Evolutionary conservation across 208 protist species (phyloP), one percentile per base, ranked within the genome.

Genomic region (Leishmania amazonensis): DNA sequence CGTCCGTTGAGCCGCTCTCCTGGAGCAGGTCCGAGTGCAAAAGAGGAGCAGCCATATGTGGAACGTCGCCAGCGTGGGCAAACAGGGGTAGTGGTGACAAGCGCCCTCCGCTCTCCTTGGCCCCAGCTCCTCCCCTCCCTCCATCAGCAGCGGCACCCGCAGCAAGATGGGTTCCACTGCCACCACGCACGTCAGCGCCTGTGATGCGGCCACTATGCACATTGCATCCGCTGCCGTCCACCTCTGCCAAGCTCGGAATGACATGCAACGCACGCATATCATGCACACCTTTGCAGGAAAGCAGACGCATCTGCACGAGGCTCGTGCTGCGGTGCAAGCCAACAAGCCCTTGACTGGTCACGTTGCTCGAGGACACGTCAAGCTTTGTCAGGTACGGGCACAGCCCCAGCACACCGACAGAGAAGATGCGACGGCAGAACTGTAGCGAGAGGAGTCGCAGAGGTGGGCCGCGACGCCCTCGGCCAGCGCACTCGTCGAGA

Each of bases 221-320:
- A 60, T 82, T 77, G 71, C 79, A 77, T 11, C 71, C 79, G 45
- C 79, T 82, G 8, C 58, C 79, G 35, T 82, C 71, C 58, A 81
- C 70, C 28, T 77, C 79, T 3, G 21, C 53, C 40, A 82, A 62
- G 15, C 47, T 77, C 8, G 71, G 28, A 35, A 82, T 77, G 31
- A 3, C 5, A 11, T 21, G 24, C 40, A 82, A 24, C 2, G 38
- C 19, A 3, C 71, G 79, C 38, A 82, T 19, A 62, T 76, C 79
- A 42, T 82, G 71, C n/a, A 77, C 71, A 60, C 79, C 58, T 47
- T 82, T 82, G 71, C 79, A 82, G 47, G 70, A 51, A 8, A 47
- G 57, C 40, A 82, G 79, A 9, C 79, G 79, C 58, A 82, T 54
- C 79, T 77, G 79, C 54, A 19, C 31, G 11, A 82, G 71, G n/a